Evolutionary conservation across 1,139 yeast species (phyloP).

Genomic region (Suzukiozyma palmioleophila): DNA sequence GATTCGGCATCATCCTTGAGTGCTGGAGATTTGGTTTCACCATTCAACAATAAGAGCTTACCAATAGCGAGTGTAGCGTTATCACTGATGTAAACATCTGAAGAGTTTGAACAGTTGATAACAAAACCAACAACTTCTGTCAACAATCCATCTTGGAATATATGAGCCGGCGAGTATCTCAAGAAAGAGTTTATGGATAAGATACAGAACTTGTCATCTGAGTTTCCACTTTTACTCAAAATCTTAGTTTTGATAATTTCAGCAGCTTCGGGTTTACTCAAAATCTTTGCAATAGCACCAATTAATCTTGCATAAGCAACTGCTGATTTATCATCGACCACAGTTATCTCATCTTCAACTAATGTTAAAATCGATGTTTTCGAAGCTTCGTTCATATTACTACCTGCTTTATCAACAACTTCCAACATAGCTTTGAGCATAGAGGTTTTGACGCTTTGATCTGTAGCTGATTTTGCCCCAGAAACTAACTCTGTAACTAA

Average conservation of each 20-base stretch:
- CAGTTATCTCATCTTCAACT: conserved; percentile 64
- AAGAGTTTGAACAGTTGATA: conserved; percentile 40
- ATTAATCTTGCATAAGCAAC: conserved; percentile 74
- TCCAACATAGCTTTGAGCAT: conserved; percentile 84
- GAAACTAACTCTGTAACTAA: conserved; percentile 76
- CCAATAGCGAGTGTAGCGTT: conserved; percentile 83
- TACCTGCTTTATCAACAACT: conserved; percentile 78
- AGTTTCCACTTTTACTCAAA: conserved; percentile 36
- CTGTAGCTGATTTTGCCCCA: conserved; percentile 59
- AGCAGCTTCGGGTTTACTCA: conserved; percentile 62
- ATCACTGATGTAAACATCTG: conserved; percentile 60
- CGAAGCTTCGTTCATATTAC: conserved; percentile 68
- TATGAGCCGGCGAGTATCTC: conserved; percentile 65
- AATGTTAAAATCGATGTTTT: conserved; percentile 67
- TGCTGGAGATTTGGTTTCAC: conserved; percentile 39
- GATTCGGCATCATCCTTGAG: conserved; percentile 11
- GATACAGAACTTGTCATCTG: conserved; percentile 55
- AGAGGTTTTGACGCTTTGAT: conserved; percentile 71
- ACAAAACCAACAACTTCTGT: conserved; percentile 45
- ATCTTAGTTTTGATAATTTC: conserved; percentile 59
- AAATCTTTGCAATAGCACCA: conserved; percentile 70
- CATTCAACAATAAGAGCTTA: conserved; percentile 58
- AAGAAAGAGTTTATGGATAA: conserved; percentile 76
- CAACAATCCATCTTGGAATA: conserved; percentile 48
- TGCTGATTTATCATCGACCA: conserved; percentile 53